Base-by-base conservation (phyloP, 2,329 filamentous ascomycete genomes). In the Alternaria rosae region DNA sequence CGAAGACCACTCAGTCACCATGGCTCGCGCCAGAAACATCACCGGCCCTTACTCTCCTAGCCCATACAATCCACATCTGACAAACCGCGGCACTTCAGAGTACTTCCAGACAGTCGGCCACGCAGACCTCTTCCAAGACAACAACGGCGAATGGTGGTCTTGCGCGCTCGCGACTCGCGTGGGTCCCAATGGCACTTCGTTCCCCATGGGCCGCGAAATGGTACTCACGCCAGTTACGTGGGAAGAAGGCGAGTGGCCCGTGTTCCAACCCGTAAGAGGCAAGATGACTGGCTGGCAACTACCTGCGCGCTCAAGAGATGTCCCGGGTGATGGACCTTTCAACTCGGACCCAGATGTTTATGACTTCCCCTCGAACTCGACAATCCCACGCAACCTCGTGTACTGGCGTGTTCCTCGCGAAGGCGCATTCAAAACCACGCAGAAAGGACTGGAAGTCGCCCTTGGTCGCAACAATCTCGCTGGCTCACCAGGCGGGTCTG, bases 391-490 rank as follows among this genome's bases (percentile, higher is more conserved):
- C 0, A 83, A 88, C 61, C 83, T 88, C 54, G 79, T 84, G 0
- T 78, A 85, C 73, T 88, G 85, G 84, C 88, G 21, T 21, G 57
- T 59, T 10, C 57, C 57, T 7, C 42, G 57, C 23, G 41, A 43
- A 1, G 57, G 50, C 13, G 41, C 47, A 17, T 54, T 59, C 13
- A 48, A 43, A 3, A 54, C 60, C 9, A 54, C 68, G 3, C 25
- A 59, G 5, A 57, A 66, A 12, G 64, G 66, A 3, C 57, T 70
- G 28, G 48, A 65, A 15, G 32, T 89, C 2, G 77, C 64, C 0
- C 83, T 85, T 0, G 85, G 83, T 0, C 76, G 68, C 2, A 75
- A 84, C 3, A 88, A 88, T 69, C 75, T 89, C 3, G 88, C 86
- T 0, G 85, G 79, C 4, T 81, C 20, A 11, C 41, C 30, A 79